phyloP scores from a whole-genome alignment of 441 rosid species.

The Gossypium davidsonii region DNA sequence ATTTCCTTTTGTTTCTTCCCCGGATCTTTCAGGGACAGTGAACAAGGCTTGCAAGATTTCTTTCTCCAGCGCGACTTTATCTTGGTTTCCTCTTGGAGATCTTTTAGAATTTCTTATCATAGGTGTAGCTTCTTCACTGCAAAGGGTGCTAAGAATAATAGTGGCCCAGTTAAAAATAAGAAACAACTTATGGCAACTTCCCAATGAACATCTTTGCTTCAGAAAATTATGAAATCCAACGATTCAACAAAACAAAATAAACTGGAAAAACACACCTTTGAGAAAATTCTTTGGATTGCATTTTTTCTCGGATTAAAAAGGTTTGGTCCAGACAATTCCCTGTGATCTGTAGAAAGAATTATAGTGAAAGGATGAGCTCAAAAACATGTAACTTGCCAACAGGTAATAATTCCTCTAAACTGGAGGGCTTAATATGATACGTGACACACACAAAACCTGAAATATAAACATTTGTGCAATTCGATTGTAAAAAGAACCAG shows the following conservation, averaged over 20 bases:
- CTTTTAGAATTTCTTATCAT: conserved; percentile 18
- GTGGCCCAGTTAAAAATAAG: not conserved
- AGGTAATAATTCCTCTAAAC: not conserved
- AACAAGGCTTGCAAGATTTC: conserved; percentile 45
- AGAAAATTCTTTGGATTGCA: conserved; percentile 20
- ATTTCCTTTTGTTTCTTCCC: conserved; percentile 27
- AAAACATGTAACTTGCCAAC: not conserved
- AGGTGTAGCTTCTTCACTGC: conserved; percentile 24
- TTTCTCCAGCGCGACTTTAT: conserved; percentile 29
- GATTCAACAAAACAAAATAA: conserved; percentile 10
- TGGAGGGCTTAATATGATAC: not conserved
- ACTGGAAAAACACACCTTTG: conserved; percentile 24
- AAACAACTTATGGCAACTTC: not conserved
- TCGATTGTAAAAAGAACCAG: not conserved
- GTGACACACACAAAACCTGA: not conserved
- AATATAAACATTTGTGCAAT: not conserved
- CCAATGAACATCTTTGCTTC: not conserved
- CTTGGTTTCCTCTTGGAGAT: conserved; percentile 7
- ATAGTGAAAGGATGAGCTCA: conserved; percentile 3
- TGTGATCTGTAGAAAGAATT: conserved; percentile 15
- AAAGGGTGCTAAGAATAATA: conserved; percentile 7
- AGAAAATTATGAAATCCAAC: not conserved
- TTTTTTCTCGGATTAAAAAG: conserved; percentile 9
- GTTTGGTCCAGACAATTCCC: conserved; percentile 5
- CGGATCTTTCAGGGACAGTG: conserved; percentile 32